Percentiles rank a stretch among this genome's conserved stretches.
These are phyloP conservation scores for Neospora caninum DNA, from an alignment of 169 alveolate genomes.

Conservation along the genomic window DNA sequence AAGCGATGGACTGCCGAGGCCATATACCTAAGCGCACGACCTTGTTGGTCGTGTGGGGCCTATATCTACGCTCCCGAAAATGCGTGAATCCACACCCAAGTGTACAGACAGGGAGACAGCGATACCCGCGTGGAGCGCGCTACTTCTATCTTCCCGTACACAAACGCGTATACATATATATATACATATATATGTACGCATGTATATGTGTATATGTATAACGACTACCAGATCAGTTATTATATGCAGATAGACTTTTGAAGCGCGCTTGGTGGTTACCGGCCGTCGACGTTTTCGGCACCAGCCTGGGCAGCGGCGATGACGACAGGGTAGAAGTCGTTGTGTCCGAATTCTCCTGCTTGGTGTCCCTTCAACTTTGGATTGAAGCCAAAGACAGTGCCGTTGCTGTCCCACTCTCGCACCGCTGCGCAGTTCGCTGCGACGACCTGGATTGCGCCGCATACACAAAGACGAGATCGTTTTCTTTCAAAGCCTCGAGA, in stretches of 20 bases:
- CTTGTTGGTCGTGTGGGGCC: too few species aligned
- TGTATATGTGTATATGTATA: neutral
- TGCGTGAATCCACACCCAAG: too few species aligned
- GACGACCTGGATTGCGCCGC: neutral
- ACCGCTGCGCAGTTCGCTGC: slow-evolving; percentile 75
- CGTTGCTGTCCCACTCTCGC: slow-evolving; percentile 75
- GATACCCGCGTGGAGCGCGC: too few species aligned
- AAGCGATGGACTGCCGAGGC: too few species aligned
- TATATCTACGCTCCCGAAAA: too few species aligned
- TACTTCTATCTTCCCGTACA: too few species aligned
- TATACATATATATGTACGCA: neutral
- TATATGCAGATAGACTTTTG: neutral
- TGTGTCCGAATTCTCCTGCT: slow-evolving; percentile 75
- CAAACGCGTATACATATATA: neutral
- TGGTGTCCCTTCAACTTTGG: slow-evolving; percentile 62
- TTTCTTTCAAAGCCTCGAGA: neutral
- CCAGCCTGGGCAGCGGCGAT: slow-evolving; percentile 72
- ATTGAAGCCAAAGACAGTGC: slow-evolving; percentile 68
- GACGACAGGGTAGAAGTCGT: slow-evolving; percentile 74
- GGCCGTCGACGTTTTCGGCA: neutral
- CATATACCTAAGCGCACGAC: too few species aligned
- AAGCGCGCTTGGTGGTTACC: neutral
- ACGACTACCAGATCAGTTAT: neutral
- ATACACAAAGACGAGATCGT: neutral
- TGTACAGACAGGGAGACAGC: too few species aligned